These are phyloP conservation scores for Pichia cabralensis DNA, from an alignment of 805 yeast species.

Conservation along the genomic window DNA sequence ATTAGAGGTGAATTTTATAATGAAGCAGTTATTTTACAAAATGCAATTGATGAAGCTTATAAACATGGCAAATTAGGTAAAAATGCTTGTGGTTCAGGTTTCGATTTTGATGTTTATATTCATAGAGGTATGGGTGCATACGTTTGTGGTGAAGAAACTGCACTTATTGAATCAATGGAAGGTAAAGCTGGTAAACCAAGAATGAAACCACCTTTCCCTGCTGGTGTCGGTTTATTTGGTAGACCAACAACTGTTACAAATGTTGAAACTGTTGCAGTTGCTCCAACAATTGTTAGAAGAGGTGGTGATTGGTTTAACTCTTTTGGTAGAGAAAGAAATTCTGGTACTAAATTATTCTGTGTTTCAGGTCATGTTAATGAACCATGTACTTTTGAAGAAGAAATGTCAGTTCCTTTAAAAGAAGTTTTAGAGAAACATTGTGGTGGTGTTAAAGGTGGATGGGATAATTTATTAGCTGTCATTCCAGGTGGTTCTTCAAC, in stretches of 20 bases:
- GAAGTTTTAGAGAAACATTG: constrained; percentile 82
- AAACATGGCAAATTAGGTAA: constrained; percentile 71
- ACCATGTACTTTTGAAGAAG: constrained; percentile 90
- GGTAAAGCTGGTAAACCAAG: constrained; percentile 94
- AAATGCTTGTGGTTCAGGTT: constrained; percentile 82
- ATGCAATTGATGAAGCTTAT: constrained; percentile 83
- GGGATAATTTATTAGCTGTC: constrained; percentile 84
- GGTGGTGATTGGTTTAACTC: constrained; percentile 83
- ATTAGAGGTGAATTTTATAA: constrained; percentile 86
- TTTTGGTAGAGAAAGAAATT: constrained; percentile 77
- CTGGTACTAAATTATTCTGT: constrained; percentile 77
- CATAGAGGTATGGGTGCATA: constrained; percentile 95
- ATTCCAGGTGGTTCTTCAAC: constrained; percentile 90
- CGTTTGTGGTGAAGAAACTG: constrained; percentile 89
- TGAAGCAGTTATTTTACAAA: constrained; percentile 65
- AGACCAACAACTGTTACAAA: constrained; percentile 87
- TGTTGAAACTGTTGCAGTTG: constrained; percentile 85
- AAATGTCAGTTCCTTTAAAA: constrained; percentile 80
- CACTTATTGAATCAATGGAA: constrained; percentile 78
- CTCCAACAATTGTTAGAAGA: constrained; percentile 82
- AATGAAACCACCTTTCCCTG: constrained; percentile 91
- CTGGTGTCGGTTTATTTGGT: constrained; percentile 86
- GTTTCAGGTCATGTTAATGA: constrained; percentile 86
- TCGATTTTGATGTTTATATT: constrained; percentile 69
- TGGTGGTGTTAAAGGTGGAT: constrained; percentile 86